Conservation (phyloP, 768 basidiomycete species). For the Pleurotus sapidus region DNA sequence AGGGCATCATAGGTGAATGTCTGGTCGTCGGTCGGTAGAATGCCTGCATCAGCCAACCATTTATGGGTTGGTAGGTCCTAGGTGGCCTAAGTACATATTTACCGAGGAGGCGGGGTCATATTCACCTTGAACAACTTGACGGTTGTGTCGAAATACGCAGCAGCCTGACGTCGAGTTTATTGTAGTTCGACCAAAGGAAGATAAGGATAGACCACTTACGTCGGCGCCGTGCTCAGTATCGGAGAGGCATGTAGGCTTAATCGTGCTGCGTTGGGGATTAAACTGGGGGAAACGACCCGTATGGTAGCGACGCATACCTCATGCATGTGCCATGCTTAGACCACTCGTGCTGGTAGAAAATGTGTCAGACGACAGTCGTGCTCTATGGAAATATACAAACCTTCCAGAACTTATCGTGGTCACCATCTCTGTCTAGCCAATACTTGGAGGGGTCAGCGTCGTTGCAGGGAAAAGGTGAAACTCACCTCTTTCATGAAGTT, state of each 20-base stretch:
- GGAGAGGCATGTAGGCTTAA: conserved; percentile 56
- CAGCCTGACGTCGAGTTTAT: conserved; percentile 41
- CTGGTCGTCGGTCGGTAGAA: conserved; percentile 57
- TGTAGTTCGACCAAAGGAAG: not conserved
- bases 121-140: conserved; percentile 42
- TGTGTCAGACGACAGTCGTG: conserved; percentile 1
- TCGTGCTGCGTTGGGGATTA: conserved; percentile 41
- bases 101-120: not conserved
- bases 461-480: not conserved
- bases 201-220: conserved; percentile 24
- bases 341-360: conserved; percentile 61
- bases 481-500: conserved; percentile 50
- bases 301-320: conserved; percentile 26
- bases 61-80: conserved; percentile 69
- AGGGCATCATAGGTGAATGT: conserved; percentile 59
- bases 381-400: conserved; percentile 27
- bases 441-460: conserved; percentile 25
- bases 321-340: conserved; percentile 60
- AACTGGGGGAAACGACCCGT: not conserved
- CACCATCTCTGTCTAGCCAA: conserved; percentile 62
- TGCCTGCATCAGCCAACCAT: conserved; percentile 70
- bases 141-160: conserved; percentile 59
- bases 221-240: conserved; percentile 57
- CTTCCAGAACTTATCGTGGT: conserved; percentile 68
- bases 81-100: not conserved